A percentile compares a stretch with the other conserved stretches of the same genome.
These are phyloP conservation scores for Eucalyptus lansdowneana DNA, from an alignment of 345 rosid species.

Conservation along the genomic window DNA sequence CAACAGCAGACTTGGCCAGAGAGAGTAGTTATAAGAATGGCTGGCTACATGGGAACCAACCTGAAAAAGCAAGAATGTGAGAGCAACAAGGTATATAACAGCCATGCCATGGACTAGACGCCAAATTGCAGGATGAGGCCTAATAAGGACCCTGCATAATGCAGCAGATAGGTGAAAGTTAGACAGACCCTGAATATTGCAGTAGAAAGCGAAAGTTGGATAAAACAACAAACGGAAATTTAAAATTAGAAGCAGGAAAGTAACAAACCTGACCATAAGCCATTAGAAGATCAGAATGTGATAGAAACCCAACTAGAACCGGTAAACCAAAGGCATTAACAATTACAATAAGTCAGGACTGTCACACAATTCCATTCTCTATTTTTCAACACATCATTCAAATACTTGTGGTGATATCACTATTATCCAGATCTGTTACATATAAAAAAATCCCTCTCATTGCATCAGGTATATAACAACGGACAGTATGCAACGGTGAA, in stretches of 20 bases:
- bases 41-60: slow-evolving; percentile 18
- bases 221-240: not conserved
- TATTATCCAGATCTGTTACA: not conserved
- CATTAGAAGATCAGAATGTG: not conserved
- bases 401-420: not conserved
- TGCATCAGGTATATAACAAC: not conserved
- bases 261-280: not conserved
- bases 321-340: not conserved
- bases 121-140: slow-evolving; percentile 99
- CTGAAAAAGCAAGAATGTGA: slow-evolving; percentile 97
- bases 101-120: slow-evolving; percentile 99
- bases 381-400: not conserved
- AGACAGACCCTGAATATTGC: not conserved
- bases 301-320: not conserved
- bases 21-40: not conserved
- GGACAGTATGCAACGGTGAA: not conserved
- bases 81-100: slow-evolving; percentile 77
- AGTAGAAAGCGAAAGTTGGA: not conserved
- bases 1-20: not conserved
- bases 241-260: not conserved
- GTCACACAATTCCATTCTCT: not conserved
- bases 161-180: not conserved
- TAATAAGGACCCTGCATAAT: slow-evolving; percentile 63
- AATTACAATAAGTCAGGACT: not conserved
- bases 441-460: not conserved